Percentiles rank a stretch among this genome's conserved stretches.
Evolutionary conservation across 768 basidiomycete species (phyloP).

Genomic region (Hydnomerulius pinastri): DNA sequence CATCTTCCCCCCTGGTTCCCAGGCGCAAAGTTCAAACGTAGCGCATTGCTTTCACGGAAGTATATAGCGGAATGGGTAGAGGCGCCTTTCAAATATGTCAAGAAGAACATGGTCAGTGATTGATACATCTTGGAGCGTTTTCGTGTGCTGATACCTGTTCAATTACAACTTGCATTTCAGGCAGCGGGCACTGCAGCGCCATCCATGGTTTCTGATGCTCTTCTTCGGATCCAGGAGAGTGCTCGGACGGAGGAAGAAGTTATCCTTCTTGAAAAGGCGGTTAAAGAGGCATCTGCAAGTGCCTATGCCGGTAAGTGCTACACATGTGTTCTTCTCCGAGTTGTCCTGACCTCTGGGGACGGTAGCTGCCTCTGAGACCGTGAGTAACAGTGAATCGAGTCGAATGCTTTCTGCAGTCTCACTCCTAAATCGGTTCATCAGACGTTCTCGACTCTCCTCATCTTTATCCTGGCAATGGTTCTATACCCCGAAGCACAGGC

Average conservation of each 20-base stretch:
- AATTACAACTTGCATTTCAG: no score
- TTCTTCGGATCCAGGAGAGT: slow-evolving; percentile 12
- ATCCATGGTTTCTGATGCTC: slow-evolving; percentile 27
- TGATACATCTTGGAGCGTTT: not conserved
- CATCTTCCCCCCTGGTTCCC: slow-evolving; percentile 26
- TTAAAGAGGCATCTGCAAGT: slow-evolving; percentile 26
- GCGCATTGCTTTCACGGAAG: slow-evolving; percentile 12
- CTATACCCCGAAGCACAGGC: slow-evolving; percentile 27
- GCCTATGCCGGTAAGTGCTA: slow-evolving; percentile 15
- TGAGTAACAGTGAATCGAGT: slow-evolving; percentile 8
- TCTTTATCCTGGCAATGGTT: slow-evolving; percentile 28
- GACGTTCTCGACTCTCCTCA: slow-evolving; percentile 20
- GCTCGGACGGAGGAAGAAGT: slow-evolving; percentile 7
- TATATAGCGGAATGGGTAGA: slow-evolving; percentile 15
- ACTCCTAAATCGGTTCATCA: slow-evolving; percentile 12
- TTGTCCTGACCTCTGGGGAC: slow-evolving; percentile 6
- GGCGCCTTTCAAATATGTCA: slow-evolving; percentile 25
- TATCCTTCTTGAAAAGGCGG: slow-evolving; percentile 16
- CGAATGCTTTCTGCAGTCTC: not conserved
- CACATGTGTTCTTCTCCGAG: not conserved
- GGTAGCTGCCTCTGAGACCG: slow-evolving; percentile 24
- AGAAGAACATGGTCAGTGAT: slow-evolving; percentile 18
- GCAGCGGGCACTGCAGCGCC: slow-evolving; percentile 18
- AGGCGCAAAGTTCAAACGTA: slow-evolving; percentile 17
- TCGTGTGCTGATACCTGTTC: no score